Base-by-base conservation (phyloP, 768 basidiomycete species). In the Hypholoma fasciculare region DNA sequence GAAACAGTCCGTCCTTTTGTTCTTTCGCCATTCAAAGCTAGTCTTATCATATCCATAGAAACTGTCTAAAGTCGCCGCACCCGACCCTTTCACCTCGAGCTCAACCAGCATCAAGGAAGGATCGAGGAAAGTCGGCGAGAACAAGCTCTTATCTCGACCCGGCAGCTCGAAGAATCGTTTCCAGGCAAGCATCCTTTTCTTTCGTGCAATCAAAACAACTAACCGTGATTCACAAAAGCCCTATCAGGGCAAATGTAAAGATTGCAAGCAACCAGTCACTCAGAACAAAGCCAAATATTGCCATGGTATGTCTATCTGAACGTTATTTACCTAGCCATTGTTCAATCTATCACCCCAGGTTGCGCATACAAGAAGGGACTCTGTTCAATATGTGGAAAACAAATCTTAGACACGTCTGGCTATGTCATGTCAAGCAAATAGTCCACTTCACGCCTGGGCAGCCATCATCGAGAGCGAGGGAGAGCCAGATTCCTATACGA, bases 281-380 rank as follows among this genome's bases (percentile, higher is more conserved):
- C 92, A 94, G 80, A 93, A 93, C 70, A 84, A 81, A 66, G 92
- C 89, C 38, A 94, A 92, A 74, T 94, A 91, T 72, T 94, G 92
- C 66, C 92, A 94, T 80, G 89, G 92, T 90, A 65, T 59, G 83
- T 68, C 62, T 56, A 54, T 44, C 34, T 42, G 36, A 53, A 49
- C 17, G 54, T n/a, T 30, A 43, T 14, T 54, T 54, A 17, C 49
- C 59, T 47, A 38, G 37, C 60, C 53, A 30, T 53, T 56, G 44
- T 42, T 55, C 50, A 57, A 59, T 47, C 44, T 50, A 39, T 53
- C 34, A 50, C 43, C 49, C 37, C 63, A 93, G 92, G 92, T 30
- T 94, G 92, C 69, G 92, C 92, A 19, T 94, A 88, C 74, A 92
- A 88, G 78, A 91, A 90, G 67, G 92, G 92, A 12, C 71, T 90